Base-by-base conservation (phyloP, 805 yeast species). In the Cyberlindnera japonica region DNA sequence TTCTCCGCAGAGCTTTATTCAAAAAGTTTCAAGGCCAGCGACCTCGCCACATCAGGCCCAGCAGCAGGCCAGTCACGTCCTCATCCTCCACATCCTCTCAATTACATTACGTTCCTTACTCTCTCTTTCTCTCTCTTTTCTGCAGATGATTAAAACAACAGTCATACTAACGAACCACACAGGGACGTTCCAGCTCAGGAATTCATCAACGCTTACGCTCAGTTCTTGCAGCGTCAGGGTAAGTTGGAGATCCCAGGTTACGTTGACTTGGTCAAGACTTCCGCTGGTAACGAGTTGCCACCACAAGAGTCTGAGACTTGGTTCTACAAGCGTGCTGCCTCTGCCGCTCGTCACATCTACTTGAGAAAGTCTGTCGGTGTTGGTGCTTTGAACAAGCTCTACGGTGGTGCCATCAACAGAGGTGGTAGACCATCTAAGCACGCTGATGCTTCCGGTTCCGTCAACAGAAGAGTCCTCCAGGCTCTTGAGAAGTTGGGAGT, bases 111-210 rank as follows among this genome's bases (percentile, higher is more conserved):
- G 8, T 27, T 15, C 16, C 30, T 14, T 15, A 15, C 17, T 6
- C 30, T 13, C 7, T n/a, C 6, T 14, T 13, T 19, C 22, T 26
- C 29, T 22, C 25, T 9, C 8, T 26, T 12, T 14, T 11, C 17
- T 16, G 14, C n/a, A n/a, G n/a, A n/a, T n/a, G n/a, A n/a, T n/a
- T n/a, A 13, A 15, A 8, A 7, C 19, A 27, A 18, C 23, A 25
- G 18, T 12, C 25, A 31, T 27, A 35, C 30, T 26, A 21, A 30
- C 31, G 17, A 9, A n/a, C 63, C 61, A 65, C 62, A 63, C 64
- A 89, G 96, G 85, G 99, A 93, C 97, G 99, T 93, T 77, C 96
- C 98, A 77, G 99, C 99, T 75, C 98, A 93, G 85, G 95, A 87
- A 60, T 93, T 93, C 80, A 91, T 93, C 76, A 89, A 88, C 81